These are phyloP conservation scores for Pleurostoma richardsiae DNA, from an alignment of 2,329 filamentous ascomycete genomes.

Conservation along the genomic window DNA sequence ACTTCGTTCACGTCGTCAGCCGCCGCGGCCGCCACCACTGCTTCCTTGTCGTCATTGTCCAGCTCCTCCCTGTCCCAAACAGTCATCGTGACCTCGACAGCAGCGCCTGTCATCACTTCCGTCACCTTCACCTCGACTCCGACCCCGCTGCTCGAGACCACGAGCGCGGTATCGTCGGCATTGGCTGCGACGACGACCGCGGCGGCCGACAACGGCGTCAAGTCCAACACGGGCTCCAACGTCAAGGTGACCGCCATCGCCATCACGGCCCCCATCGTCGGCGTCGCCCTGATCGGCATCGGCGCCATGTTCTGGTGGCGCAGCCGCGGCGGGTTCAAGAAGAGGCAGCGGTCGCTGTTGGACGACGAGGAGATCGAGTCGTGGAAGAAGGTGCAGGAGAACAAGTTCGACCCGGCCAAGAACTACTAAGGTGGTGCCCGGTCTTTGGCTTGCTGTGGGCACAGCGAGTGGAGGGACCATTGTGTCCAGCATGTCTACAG, in stretches of 20 bases:
- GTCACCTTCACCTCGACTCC: neutral
- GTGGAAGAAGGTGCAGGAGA: constrained; percentile 1
- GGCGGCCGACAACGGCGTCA: neutral
- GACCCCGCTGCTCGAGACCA: neutral
- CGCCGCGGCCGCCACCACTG: neutral
- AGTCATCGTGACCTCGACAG: no score
- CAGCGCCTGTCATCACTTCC: no score
- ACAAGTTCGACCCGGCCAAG: constrained; percentile 7
- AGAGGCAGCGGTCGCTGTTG: neutral
- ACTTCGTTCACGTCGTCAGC: neutral
- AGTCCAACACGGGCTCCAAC: neutral
- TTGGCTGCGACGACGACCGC: neutral
- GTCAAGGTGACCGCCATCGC: constrained; percentile 6
- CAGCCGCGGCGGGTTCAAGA: constrained; percentile 6
- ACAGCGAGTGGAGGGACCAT: no score
- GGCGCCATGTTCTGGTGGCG: constrained; percentile 5
- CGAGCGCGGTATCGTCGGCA: neutral
- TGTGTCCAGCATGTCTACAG: no score
- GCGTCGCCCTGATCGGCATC: constrained; percentile 2
- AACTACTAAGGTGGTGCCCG: constrained; percentile 3
- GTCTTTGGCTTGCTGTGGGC: no score
- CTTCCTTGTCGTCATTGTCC: neutral
- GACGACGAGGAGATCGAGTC: constrained; percentile 5
- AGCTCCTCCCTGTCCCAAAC: no score
- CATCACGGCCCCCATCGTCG: constrained; percentile 6